These are phyloP conservation scores for Xerophyta viscosa DNA, from an alignment of 106 monocot species.

Conservation along the genomic window DNA sequence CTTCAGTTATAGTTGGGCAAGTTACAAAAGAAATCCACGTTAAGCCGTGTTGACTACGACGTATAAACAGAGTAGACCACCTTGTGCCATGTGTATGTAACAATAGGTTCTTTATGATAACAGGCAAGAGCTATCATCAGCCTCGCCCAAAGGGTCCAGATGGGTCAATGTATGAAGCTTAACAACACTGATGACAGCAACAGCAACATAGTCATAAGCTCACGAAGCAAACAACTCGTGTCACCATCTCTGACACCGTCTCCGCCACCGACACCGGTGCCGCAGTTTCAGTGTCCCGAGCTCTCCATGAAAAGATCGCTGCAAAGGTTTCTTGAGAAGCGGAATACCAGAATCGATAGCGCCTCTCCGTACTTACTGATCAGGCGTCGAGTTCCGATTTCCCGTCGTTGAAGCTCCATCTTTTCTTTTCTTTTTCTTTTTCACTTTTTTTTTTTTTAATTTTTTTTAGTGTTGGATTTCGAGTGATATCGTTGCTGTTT, in stretches of 20 bases:
- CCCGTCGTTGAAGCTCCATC: neutral
- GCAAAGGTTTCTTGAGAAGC: constrained; percentile 25
- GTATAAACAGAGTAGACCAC: neutral
- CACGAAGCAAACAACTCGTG: no score
- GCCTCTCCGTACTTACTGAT: neutral
- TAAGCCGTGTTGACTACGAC: neutral
- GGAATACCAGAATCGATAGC: neutral
- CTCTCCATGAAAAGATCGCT: constrained; percentile 35
- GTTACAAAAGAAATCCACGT: no score
- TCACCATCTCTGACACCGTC: neutral
- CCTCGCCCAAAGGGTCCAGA: constrained; percentile 1
- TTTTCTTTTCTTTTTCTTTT: constrained; percentile 5
- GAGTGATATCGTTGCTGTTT: no score
- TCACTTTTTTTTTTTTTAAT: neutral
- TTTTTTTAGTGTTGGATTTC: no score
- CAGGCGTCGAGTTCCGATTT: neutral
- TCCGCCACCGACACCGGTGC: neutral
- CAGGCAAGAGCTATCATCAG: constrained; percentile 12
- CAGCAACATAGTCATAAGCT: no score
- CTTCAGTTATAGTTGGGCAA: no score
- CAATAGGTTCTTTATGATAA: neutral
- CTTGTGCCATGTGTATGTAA: neutral
- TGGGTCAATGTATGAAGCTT: neutral
- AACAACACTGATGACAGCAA: neutral
- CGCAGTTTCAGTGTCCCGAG: neutral